Evolutionary conservation across 495 filamentous ascomycete genomes (phyloP).

Genomic region (Evansstolkia leycettana): DNA sequence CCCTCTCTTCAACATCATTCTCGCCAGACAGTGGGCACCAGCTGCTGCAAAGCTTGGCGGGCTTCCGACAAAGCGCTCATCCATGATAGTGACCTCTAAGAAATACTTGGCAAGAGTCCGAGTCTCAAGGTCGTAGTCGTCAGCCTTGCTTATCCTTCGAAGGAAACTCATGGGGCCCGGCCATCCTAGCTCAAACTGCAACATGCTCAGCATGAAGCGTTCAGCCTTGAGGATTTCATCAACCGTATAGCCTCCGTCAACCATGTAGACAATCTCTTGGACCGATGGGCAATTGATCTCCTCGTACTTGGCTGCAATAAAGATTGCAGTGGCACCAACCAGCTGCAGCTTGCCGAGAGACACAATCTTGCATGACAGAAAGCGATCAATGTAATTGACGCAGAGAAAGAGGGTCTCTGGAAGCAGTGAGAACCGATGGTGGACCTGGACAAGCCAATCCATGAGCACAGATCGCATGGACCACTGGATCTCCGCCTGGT

Average conservation of each 20-base stretch:
- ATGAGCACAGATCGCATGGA: constrained; percentile 96
- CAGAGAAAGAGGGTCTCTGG: constrained; percentile 91
- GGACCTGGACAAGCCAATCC: constrained; percentile 97
- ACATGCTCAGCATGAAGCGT: constrained; percentile 92
- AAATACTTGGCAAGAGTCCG: constrained; percentile 97
- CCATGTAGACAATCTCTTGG: constrained; percentile 96
- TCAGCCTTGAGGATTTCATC: constrained; percentile 97
- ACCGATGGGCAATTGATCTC: constrained; percentile 95
- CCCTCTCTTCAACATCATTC: constrained; percentile 78
- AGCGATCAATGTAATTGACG: constrained; percentile 94
- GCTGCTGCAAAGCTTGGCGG: constrained; percentile 84
- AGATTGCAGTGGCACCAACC: constrained; percentile 90
- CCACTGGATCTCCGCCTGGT: constrained; percentile 96
- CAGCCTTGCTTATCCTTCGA: constrained; percentile 91
- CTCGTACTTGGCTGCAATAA: constrained; percentile 95
- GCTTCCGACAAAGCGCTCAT: constrained; percentile 88
- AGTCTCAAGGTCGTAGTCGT: constrained; percentile 94
- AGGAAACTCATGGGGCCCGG: constrained; percentile 98
- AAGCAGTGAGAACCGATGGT: constrained; percentile 76
- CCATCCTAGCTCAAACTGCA: constrained; percentile 90
- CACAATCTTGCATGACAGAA: constrained; percentile 87
- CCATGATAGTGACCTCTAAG: constrained; percentile 92
- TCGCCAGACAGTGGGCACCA: constrained; percentile 86
- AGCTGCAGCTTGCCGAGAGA: constrained; percentile 91
- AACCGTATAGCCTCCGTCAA: constrained; percentile 74